Percentiles rank a stretch among this genome's conserved stretches.
These are phyloP conservation scores for Talaromyces wortmannii DNA, from an alignment of 495 filamentous ascomycete species.

Conservation along the genomic window DNA sequence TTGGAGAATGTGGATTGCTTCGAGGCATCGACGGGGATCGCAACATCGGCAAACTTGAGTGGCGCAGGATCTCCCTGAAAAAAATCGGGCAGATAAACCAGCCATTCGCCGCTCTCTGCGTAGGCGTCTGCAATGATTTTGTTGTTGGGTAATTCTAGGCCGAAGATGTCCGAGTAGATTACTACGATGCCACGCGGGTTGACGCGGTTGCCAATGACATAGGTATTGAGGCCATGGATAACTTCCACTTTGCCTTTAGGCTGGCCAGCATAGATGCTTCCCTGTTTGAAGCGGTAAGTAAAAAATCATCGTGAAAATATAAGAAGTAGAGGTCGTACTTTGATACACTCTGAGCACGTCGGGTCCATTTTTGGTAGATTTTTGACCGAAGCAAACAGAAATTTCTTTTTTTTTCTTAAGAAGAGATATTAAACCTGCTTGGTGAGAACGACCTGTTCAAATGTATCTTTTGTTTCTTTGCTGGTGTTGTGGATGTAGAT, in stretches of 20 bases:
- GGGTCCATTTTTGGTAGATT: neutral
- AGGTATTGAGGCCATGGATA: slow-evolving; percentile 30
- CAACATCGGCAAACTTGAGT: slow-evolving; percentile 24
- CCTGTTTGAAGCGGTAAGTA: slow-evolving; percentile 8
- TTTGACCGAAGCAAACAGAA: neutral
- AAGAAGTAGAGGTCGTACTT: neutral
- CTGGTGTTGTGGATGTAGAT: too few relatives aligned
- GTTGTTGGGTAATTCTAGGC: slow-evolving; percentile 28
- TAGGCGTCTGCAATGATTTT: slow-evolving; percentile 38
- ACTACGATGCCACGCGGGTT: slow-evolving; percentile 27
- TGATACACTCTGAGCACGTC: slow-evolving; percentile 6
- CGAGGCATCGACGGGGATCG: slow-evolving; percentile 30
- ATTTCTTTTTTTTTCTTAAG: too few relatives aligned
- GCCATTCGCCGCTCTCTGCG: slow-evolving; percentile 30
- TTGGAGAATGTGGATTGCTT: slow-evolving; percentile 29
- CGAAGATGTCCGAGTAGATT: slow-evolving; percentile 34
- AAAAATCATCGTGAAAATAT: neutral
- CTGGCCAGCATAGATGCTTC: slow-evolving; percentile 29
- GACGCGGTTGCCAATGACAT: slow-evolving; percentile 29
- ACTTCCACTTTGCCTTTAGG: slow-evolving; percentile 27
- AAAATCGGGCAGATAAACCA: slow-evolving; percentile 33
- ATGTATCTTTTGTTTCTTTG: too few relatives aligned
- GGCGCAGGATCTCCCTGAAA: slow-evolving; percentile 30
- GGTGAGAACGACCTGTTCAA: too few relatives aligned
- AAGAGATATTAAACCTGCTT: too few relatives aligned